Percentiles rank a stretch among this genome's conserved stretches.
Conservation (phyloP, 2,329 filamentous ascomycete genomes). For the Trichoderma koningiopsis region DNA sequence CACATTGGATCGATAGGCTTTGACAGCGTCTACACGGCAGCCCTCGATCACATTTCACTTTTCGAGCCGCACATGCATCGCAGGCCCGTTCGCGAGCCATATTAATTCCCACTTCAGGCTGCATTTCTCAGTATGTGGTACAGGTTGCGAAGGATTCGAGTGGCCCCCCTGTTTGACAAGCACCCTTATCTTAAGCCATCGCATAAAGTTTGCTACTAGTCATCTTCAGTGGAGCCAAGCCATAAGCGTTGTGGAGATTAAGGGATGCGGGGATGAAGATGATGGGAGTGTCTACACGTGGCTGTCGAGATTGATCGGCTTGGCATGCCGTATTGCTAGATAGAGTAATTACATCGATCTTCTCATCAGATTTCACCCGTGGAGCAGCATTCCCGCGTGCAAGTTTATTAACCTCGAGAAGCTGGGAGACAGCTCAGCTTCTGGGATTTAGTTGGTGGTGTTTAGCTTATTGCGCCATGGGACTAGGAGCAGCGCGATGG, state of each 20-base stretch:
- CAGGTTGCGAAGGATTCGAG: not conserved
- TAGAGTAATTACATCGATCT: not conserved
- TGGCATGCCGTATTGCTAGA: not conserved
- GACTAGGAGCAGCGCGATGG: not conserved
- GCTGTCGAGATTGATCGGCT: not conserved
- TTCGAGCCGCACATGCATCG: conserved; percentile 18
- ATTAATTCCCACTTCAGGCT: not conserved
- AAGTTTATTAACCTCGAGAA: not conserved
- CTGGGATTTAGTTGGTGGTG: not conserved
- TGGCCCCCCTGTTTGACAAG: not conserved
- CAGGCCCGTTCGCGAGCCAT: conserved; percentile 20
- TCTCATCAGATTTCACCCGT: not conserved
- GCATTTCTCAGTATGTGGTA: not conserved
- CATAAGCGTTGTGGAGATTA: conserved; percentile 5
- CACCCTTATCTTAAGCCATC: not conserved
- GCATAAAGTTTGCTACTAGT: conserved; percentile 14
- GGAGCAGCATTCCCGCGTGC: not conserved
- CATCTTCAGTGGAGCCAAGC: not conserved
- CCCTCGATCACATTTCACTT: conserved; percentile 18
- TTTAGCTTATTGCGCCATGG: conserved; percentile 8
- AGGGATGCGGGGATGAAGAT: conserved; percentile 3
- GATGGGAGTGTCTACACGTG: not conserved
- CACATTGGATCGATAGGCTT: conserved; percentile 4
- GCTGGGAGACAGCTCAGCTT: not conserved
- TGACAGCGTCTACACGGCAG: conserved; percentile 16